Evolutionary conservation across 495 filamentous ascomycete genomes (phyloP), one percentile per base, ranked within the genome.

Genomic region (Podospora pseudoanserina): DNA sequence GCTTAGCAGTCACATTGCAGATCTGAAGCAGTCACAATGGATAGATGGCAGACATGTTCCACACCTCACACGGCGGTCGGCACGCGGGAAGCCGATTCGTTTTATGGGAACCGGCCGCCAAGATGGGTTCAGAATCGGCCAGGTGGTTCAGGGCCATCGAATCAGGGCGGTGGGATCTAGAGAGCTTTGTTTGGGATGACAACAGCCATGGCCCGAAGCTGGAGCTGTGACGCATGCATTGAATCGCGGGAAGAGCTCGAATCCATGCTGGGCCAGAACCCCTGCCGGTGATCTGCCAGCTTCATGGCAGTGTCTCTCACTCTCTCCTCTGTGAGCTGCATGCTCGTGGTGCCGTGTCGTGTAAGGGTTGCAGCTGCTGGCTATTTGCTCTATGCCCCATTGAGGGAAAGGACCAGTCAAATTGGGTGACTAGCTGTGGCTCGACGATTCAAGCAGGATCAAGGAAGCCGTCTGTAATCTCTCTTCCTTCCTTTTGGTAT

Each of bases 141-240:
- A 39, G 23, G 60, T 30, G 7, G 23, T 28, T 4, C 16, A 34
- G 19, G 16, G 5, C 60, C 18, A 19, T 49, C 61, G 30, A 44
- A 63, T 44, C 16, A 26, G 28, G 18, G 16, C 18, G 13, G 30
- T 23, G 19, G 19, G 16, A 57, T 30, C 3, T n/a, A 26, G 3
- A 56, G 27, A 18, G 53, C 19, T 56, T 54, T 26, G 53, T 58
- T 57, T 27, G n/a, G 63, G 44, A 23, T 55, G 63, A 56, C 23
- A 55, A 32, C 27, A 58, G 16, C 49, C 27, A 39, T 49, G 27
- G 20, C 27, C 53, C 53, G 28, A n/a, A 57, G 30, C 64, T 68
- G 49, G 55, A 63, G 27, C 20, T 65, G 67, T 68, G 67, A 68
- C 67, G 67, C 67, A 68, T 63, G 62, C 57, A 60, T 68, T 65